Percentiles rank a stretch among this genome's conserved stretches.
phyloP scores from a whole-genome alignment of 2,329 filamentous ascomycete species.

The Aspergillus sclerotialis region DNA sequence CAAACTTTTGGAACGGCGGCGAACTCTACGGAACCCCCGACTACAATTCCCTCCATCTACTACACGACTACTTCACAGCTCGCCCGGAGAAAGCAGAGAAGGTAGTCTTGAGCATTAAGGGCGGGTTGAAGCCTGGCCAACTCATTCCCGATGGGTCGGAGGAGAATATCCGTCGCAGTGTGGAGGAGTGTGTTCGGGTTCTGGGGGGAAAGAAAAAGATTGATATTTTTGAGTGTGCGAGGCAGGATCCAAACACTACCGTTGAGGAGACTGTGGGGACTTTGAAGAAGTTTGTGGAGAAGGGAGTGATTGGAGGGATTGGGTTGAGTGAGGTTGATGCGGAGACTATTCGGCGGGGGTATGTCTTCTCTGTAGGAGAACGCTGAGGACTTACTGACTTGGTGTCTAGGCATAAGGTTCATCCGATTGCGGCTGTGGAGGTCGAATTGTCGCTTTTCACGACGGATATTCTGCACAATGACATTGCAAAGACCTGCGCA shows the following conservation, averaged over 20 bases:
- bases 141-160: constrained; percentile 46
- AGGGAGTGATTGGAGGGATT: constrained; percentile 39
- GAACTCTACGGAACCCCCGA: constrained; percentile 58
- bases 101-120: constrained; percentile 58
- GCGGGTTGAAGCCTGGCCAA: constrained; percentile 36
- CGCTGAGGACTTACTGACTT: no score
- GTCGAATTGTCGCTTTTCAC: constrained; percentile 54
- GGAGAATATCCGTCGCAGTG: constrained; percentile 48
- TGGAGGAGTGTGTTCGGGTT: constrained; percentile 51
- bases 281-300: constrained; percentile 33
- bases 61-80: constrained; percentile 56
- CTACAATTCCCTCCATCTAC: constrained; percentile 52
- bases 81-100: constrained; percentile 59
- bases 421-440: constrained; percentile 53
- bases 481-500: constrained; percentile 48
- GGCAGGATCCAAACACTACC: constrained; percentile 47
- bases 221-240: constrained; percentile 54
- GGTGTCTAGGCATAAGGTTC: constrained; percentile 37
- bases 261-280: constrained; percentile 41
- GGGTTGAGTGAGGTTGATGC: constrained; percentile 39
- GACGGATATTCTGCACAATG: constrained; percentile 52
- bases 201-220: constrained; percentile 53
- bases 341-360: constrained; percentile 38
- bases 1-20: constrained; percentile 55
- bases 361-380: no score